phyloP scores from a whole-genome alignment of 106 monocot species.

The Alisma plantagoaquatica region DNA sequence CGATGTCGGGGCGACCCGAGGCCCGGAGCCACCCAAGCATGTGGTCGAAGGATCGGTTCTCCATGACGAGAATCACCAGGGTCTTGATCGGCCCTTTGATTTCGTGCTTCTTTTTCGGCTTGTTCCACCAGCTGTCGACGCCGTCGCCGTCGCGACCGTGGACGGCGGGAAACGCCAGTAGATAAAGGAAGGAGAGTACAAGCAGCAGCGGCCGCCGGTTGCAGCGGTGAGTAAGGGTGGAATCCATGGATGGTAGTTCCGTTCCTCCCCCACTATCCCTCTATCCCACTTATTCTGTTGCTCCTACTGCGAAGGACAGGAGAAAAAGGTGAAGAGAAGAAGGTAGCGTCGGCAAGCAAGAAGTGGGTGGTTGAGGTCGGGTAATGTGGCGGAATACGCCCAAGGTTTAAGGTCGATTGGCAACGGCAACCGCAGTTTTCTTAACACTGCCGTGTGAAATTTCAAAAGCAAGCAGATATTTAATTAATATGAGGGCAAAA shows the following conservation, averaged over 20 bases:
- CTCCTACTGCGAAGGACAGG: not conserved
- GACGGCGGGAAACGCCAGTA: too few relatives aligned
- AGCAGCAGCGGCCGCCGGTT: not conserved
- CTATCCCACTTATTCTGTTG: not conserved
- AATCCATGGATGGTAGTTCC: too few relatives aligned
- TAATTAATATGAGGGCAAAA: too few relatives aligned
- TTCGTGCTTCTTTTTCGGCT: constrained; percentile 30
- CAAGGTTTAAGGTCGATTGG: not conserved
- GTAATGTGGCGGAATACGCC: not conserved
- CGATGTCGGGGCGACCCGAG: constrained; percentile 53
- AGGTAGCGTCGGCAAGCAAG: not conserved
- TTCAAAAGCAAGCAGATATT: too few relatives aligned
- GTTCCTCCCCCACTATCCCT: too few relatives aligned
- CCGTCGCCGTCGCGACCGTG: not conserved
- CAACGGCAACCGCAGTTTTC: too few relatives aligned
- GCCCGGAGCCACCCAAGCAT: constrained; percentile 51
- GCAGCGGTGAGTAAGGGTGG: not conserved
- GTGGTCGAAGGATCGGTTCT: constrained; percentile 79
- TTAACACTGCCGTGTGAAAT: too few relatives aligned
- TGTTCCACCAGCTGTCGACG: not conserved
- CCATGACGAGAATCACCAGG: constrained; percentile 72
- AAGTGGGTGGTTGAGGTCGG: not conserved
- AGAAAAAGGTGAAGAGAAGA: not conserved
- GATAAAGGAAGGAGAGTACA: constrained; percentile 5
- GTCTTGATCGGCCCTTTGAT: constrained; percentile 84